These are phyloP conservation scores for Saccharum spontaneum DNA, from an alignment of 176 grass and related monocot genomes.

Conservation along the genomic window DNA sequence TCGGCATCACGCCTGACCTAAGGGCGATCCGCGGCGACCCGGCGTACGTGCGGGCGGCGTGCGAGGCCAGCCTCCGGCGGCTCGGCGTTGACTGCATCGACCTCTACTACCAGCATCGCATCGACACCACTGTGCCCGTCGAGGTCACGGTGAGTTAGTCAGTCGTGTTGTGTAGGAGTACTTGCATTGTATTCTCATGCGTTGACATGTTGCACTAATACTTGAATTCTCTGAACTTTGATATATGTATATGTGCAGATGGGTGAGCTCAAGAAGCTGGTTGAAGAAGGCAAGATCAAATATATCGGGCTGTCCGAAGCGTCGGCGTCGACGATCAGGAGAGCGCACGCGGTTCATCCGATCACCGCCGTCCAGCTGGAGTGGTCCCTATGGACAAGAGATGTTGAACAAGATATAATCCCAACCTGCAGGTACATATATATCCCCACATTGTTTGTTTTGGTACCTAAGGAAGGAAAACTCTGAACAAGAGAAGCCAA, in stretches of 20 bases:
- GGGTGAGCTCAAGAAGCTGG: slow-evolving; percentile 56
- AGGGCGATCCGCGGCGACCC: slow-evolving; percentile 37
- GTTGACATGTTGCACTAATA: no score
- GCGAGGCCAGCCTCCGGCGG: slow-evolving; percentile 23
- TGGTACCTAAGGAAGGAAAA: no score
- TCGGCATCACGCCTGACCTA: slow-evolving; percentile 20
- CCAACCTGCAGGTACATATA: slow-evolving; percentile 51
- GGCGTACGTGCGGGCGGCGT: slow-evolving; percentile 19
- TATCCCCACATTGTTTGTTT: neutral
- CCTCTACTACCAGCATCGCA: slow-evolving; percentile 65
- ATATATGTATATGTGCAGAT: slow-evolving; percentile 19
- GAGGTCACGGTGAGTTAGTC: slow-evolving; percentile 50
- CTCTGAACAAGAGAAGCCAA: no score
- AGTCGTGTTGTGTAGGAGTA: no score
- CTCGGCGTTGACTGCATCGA: slow-evolving; percentile 59
- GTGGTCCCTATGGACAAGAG: slow-evolving; percentile 50
- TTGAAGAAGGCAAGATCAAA: slow-evolving; percentile 61
- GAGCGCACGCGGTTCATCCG: slow-evolving; percentile 66
- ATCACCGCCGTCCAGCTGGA: slow-evolving; percentile 59
- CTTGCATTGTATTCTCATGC: neutral
- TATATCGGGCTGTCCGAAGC: slow-evolving; percentile 63
- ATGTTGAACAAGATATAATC: slow-evolving; percentile 30
- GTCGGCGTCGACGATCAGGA: slow-evolving; percentile 50
- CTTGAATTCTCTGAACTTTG: no score
- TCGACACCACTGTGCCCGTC: slow-evolving; percentile 45